Evolutionary conservation across 805 yeast species (phyloP), one percentile per base, ranked within the genome.

Genomic region (Barnettozyma botsteinii): DNA sequence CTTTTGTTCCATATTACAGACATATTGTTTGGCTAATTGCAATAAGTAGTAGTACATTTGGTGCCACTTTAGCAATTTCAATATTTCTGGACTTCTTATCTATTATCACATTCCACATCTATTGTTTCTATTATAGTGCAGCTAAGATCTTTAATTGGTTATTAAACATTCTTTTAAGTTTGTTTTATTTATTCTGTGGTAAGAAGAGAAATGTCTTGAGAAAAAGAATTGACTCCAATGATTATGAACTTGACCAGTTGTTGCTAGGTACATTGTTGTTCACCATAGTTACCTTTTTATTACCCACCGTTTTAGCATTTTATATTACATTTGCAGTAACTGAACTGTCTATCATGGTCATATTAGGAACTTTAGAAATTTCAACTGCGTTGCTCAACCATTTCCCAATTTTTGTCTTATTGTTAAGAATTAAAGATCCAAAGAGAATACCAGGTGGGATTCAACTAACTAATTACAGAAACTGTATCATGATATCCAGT

Each of bases 221-320:
- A 49, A 71, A 85, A 40, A 79, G 98, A 66, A 78, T 88, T 24
- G 99, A 93, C 59, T 77, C 80, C 20, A 79, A 88, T 46, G 77
- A 82, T 56, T 91, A 85, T 58, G 91, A 85, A 44, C 65, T 91
- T 19, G 96, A 89, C 57, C 95, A 89, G 54, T 67, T 91, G 41
- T 65, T 94, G 35, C 64, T 91, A 56, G 98, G 98, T 0, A 93
- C 96, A 3, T 70, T 93, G 41, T 61, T 91, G 14, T 93, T 93
- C 61, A 86, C 91, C 35, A 77, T 89, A 13, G 64, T 85, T 38
- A 62, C 83, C 0, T 85, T 88, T 50, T 65, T 94, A 25, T 60
- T 88, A 36, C 98, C 98, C 1, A 93, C 99, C 0, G 82, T 87
- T 2, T 57, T 81, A 49, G 93, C 93, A 12, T 93, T 89, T 56